Evolutionary conservation across 2,329 filamentous ascomycete species (phyloP), one percentile per base, ranked within the genome.

Genomic region (Fusarium beomiforme): DNA sequence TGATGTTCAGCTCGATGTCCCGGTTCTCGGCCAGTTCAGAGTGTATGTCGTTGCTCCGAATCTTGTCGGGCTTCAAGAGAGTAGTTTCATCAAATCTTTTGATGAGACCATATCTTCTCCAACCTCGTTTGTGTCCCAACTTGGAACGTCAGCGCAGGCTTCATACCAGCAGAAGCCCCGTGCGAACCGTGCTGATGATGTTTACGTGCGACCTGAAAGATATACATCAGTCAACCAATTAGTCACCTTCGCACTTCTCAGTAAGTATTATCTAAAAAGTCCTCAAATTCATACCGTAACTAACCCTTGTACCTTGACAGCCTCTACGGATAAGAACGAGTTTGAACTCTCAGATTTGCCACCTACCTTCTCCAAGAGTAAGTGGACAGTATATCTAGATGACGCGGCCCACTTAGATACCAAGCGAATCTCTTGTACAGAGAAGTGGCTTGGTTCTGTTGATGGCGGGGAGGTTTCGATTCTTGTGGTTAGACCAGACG

Each of bases 1-100:
- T 41, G 90, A 94, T 72, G 83, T 94, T 26, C 91, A 94, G 77
- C 87, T 93, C 8, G 92, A 94, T 75, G 92, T 94, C 39, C 92
- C 92, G 3, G 87, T 93, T 79, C 83, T 94, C 6, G 90, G 92
- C 26, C 92, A 94, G 75, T 95, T 94, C 82, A 87, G 91, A 49
- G 87, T 94, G 50, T 94, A 92, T 78, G 85, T 94, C 64, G 86
- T 95, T 64, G 87, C 89, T 64, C 88, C 87, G 73, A 85, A 92
- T 73, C 83, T 93, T 3, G 83, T 85, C 56, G 56, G 21, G 10
- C 10, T 13, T 29, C 78, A 84, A 37, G 85, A 86, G 6, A 82
- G 82, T 59, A 80, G 82, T 1, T 93, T 93, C 79, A 82, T 94
- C 24, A 82, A 86, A 8, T 83, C 82, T 0, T 84, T 93, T 29